Evolutionary conservation across 2,329 filamentous ascomycete species (phyloP).

Genomic region (Hymenoscyphus fraxineus): DNA sequence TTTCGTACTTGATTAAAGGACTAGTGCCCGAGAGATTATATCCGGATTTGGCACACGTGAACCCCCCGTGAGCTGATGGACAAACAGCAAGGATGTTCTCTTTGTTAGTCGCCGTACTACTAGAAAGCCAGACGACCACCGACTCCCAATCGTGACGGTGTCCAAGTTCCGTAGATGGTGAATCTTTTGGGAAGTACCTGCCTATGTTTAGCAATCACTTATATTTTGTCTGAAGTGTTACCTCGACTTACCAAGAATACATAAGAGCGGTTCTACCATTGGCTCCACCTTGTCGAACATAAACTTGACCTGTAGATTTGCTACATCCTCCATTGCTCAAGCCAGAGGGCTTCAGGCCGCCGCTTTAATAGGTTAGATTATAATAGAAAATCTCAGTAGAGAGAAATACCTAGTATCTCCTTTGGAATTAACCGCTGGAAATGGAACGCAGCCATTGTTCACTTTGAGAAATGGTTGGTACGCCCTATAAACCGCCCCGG

Average conservation of each 20-base stretch:
- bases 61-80: background rate
- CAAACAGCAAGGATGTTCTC: background rate
- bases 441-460: background rate
- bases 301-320: background rate
- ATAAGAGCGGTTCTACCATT: background rate
- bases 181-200: conserved; percentile 3
- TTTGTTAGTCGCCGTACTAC: background rate
- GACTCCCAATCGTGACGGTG: conserved; percentile 2
- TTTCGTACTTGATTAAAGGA: background rate
- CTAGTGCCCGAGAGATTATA: background rate
- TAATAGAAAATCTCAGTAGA: too few relatives aligned
- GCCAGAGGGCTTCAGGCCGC: background rate
- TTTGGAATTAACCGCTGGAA: background rate
- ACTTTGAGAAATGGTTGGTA: background rate
- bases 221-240: background rate
- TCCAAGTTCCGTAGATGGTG: background rate
- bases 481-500: background rate
- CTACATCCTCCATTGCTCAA: background rate
- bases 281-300: background rate
- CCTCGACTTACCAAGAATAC: conserved; percentile 4
- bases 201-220: background rate
- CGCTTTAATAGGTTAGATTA: background rate
- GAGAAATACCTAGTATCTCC: background rate
- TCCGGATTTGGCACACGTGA: background rate
- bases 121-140: background rate